Conservation (phyloP, 495 filamentous ascomycete genomes). For the Hypoxylon lienhwacheense region DNA sequence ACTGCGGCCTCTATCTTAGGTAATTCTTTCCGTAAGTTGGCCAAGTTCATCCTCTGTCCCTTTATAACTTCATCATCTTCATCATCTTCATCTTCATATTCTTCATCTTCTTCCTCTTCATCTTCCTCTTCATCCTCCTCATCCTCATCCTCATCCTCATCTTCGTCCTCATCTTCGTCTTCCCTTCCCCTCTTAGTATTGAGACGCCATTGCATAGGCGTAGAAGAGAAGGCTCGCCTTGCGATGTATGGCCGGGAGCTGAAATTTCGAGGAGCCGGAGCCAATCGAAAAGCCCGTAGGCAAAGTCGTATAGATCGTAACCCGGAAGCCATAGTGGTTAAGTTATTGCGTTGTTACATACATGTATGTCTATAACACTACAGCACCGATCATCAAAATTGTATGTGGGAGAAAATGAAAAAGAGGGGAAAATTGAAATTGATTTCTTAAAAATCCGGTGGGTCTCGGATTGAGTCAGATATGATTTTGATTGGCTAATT, state of each 20-base stretch:
- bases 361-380: no score
- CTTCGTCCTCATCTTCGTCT: conserved; percentile 9
- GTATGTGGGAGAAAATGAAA: no score
- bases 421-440: no score
- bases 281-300: conserved; percentile 45
- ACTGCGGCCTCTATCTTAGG: not conserved
- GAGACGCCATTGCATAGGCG: conserved; percentile 32
- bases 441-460: conserved; percentile 13
- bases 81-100: no score
- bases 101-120: no score
- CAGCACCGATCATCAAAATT: no score
- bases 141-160: conserved; percentile 1
- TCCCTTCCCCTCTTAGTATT: conserved; percentile 20
- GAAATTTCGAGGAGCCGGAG: conserved; percentile 27
- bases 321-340: conserved; percentile 50
- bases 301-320: conserved; percentile 52
- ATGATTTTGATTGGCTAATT: conserved; percentile 1
- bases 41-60: no score
- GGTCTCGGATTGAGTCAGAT: not conserved
- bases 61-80: no score
- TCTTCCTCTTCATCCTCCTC: conserved; percentile 22
- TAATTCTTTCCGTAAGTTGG: no score
- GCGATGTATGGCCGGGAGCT: conserved; percentile 31
- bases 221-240: conserved; percentile 47
- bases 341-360: conserved; percentile 18